phyloP scores from a whole-genome alignment of 139 green algal species.

The Chloropicon primus region DNA sequence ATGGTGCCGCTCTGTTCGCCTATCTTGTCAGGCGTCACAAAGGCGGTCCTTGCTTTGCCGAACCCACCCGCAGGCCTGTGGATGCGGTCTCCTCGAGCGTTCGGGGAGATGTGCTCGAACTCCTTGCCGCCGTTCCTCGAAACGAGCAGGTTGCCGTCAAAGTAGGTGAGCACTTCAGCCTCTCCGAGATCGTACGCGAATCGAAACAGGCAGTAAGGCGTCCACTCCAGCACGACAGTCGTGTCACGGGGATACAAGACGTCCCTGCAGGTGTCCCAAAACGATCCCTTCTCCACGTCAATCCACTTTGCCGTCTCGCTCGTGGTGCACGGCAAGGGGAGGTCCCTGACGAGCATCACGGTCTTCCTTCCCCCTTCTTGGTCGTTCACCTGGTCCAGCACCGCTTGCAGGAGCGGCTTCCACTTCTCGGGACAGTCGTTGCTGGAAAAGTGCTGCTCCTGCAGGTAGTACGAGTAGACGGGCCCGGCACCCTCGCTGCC shows the following conservation, averaged over 20 bases:
- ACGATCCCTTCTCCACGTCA: not conserved
- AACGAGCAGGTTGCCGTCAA: not conserved
- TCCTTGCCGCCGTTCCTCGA: not conserved
- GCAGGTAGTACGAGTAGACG: not conserved
- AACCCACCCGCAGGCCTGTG: not conserved
- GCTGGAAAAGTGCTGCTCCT: not conserved
- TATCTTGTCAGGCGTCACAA: not conserved
- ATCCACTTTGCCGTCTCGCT: not conserved
- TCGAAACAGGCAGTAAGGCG: not conserved
- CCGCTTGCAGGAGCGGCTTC: not conserved
- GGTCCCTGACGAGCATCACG: not conserved
- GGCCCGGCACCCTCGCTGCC: no score
- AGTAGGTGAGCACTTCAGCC: not conserved
- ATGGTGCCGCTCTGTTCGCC: not conserved
- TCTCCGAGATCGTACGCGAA: not conserved
- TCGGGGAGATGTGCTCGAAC: not conserved
- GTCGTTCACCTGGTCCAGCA: not conserved
- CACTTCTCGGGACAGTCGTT: not conserved
- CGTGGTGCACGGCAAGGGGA: not conserved
- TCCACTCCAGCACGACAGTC: not conserved
- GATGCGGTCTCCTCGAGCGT: not conserved
- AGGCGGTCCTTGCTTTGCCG: not conserved
- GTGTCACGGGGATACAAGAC: not conserved
- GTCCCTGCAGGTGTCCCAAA: not conserved
- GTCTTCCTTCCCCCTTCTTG: not conserved